Conservation (phyloP, 192 early-diverging fungal species). For the Borealophlyctis nickersoniae region DNA sequence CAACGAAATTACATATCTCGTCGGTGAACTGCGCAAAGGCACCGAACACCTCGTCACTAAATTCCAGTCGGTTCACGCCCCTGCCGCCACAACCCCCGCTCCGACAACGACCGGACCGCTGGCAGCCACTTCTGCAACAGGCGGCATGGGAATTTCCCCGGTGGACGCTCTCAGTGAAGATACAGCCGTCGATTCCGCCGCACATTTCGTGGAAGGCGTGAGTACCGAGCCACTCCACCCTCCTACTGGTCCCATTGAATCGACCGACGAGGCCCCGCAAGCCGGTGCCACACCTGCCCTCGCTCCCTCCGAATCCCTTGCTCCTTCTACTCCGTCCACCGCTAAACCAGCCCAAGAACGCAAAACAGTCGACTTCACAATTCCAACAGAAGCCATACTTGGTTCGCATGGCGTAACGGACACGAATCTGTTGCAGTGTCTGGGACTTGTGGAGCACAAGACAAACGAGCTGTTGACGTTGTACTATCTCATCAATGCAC, state of each 20-base stretch:
- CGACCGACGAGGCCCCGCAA: not conserved
- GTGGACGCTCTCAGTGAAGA: constrained; percentile 2
- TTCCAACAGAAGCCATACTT: constrained; percentile 11
- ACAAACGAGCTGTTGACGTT: constrained; percentile 52
- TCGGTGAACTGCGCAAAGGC: constrained; percentile 37
- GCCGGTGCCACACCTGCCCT: constrained; percentile 4
- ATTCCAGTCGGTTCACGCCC: constrained; percentile 29
- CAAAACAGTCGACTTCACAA: not conserved
- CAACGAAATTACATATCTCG: constrained; percentile 28
- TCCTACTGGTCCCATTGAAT: too few relatives aligned
- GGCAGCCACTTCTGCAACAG: not conserved
- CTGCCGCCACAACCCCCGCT: not conserved
- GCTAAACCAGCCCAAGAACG: not conserved
- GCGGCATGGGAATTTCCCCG: too few relatives aligned
- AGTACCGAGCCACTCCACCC: too few relatives aligned
- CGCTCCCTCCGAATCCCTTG: not conserved
- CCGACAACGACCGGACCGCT: not conserved
- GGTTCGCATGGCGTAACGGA: constrained; percentile 40
- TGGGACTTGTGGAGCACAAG: constrained; percentile 53
- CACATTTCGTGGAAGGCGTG: not conserved
- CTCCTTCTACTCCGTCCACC: not conserved
- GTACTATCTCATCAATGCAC: constrained; percentile 47
- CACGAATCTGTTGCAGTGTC: constrained; percentile 41
- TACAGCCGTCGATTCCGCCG: not conserved
- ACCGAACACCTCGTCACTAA: constrained; percentile 33